Evolutionary conservation across 225 moss, liverwort and hornwort species (phyloP), one percentile per base, ranked within the genome.

Genomic region (Pleurozium schreberi): DNA sequence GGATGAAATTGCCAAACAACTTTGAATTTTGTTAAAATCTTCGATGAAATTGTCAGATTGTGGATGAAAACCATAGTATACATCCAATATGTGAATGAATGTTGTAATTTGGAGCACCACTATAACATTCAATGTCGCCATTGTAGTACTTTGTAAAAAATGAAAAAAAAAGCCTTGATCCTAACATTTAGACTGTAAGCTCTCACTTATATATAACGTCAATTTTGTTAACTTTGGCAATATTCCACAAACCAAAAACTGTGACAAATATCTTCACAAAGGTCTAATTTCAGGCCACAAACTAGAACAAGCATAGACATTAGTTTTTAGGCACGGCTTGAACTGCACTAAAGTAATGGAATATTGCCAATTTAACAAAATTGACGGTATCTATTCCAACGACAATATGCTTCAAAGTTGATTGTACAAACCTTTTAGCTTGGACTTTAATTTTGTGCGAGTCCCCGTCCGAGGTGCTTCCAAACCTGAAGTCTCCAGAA

Each of bases 401-500:
- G 11, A 64, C 36, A 50, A 36, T 18, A 20, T 65, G 36, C 23
- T 76, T 50, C 42, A 85, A 33, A 86, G 79, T 83, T 45, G 30
- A 89, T 85, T 66, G 81, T 80, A 69, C 84, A 82, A 88, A 94
- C 98, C 96, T 96, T 94, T 96, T 59, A 93, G 52, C 89, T 94
- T 95, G 61, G 94, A 93, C 82, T 88, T 94, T 65, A 98, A 92
- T 64, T 96, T 92, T 10, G 95, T 90, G 81, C 31, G 90, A 87
- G 94, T 95, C 50, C 96, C 97, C 12, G 94, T 96, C 43, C 94
- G 94, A 71, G 94, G 92, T 87, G 97, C 97, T 94, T 96, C 96
- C 77, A 94, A 92, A 25, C 98, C 98, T 75, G 88, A 88, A 49
- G 90, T 92, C 89, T 96, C 98, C 52, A 96, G 34, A 88, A 89